phyloP scores from a whole-genome alignment of 805 yeast species.

The Metschnikowia borealis region DNA sequence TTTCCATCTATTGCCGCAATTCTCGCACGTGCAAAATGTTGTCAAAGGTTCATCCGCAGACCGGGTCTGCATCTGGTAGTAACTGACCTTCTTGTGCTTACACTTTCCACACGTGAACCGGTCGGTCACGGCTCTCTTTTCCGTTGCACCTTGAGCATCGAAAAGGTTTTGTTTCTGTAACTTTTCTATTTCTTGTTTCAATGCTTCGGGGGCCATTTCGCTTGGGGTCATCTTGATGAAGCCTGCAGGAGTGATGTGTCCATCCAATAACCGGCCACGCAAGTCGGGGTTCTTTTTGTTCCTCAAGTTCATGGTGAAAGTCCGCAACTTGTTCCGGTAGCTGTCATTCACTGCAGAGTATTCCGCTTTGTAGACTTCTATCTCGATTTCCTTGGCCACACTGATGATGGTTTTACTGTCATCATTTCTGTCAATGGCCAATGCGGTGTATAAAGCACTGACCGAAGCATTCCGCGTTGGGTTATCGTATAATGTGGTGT shows the following conservation, averaged over 20 bases:
- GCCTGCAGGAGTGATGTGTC: constrained; percentile 61
- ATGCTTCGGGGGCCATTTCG: constrained; percentile 91
- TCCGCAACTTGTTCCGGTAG: constrained; percentile 80
- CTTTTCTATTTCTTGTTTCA: constrained; percentile 80
- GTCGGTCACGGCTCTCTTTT: constrained; percentile 93
- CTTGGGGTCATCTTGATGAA: constrained; percentile 83
- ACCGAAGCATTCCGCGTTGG: constrained; percentile 81
- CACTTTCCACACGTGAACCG: constrained; percentile 97
- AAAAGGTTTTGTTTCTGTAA: constrained; percentile 84
- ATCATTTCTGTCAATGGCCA: constrained; percentile 73
- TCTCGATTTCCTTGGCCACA: constrained; percentile 69
- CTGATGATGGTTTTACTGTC: constrained; percentile 54
- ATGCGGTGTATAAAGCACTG: constrained; percentile 79
- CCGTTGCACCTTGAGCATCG: constrained; percentile 97
- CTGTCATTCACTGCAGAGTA: constrained; percentile 52
- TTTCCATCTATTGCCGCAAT: constrained; percentile 97
- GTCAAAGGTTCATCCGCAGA: constrained; percentile 99
- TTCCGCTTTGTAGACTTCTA: constrained; percentile 60
- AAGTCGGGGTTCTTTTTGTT: constrained; percentile 87
- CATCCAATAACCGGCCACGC: constrained; percentile 60
- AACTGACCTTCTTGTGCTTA: constrained; percentile 93
- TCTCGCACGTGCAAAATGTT: constrained; percentile 96
- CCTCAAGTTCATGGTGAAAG: constrained; percentile 80
- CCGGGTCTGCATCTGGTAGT: constrained; percentile 96
- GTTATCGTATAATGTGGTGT: constrained; percentile 65